Evolutionary conservation across 768 basidiomycete species (phyloP), one percentile per base, ranked within the genome.

Genomic region (Termitomyces sp.): DNA sequence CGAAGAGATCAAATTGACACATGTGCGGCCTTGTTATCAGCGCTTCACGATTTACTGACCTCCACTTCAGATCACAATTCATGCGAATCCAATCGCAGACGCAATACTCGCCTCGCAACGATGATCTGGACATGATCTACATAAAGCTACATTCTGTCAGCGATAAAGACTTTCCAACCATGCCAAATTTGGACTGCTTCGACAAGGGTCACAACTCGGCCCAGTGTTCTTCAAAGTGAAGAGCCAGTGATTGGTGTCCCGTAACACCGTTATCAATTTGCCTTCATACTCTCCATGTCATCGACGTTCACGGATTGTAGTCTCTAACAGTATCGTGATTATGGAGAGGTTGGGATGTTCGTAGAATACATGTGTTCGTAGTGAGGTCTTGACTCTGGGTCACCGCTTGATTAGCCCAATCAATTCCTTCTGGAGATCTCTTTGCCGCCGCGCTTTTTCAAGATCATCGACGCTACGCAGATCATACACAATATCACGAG

Each of bases 1-100:
- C 31, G 80, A 76, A 41, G 94, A 97, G 63, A 89, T 99, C 69
- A 91, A 84, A 66, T 70, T 97, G 57, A 82, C 81, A 25, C 79
- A 84, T 68, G 95, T 95, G 72, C 59, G 89, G 7, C 35, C 23
- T 15, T 66, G 27, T 18, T 41, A 22, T 40, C 53, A 15, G 39
- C 52, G 44, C 42, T 35, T 57, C 41, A 38, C 33, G 15, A 13
- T 50, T 29, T 45, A 52, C 35, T 31, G 27, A 50, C 38, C 35
- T 54, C n/a, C 9, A 22, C 31, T 46, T 38, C 66, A 92, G 90
- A 74, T 91, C 35, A 88, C 90, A 15, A 90, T 98, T 25, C 96
- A 98, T 67, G 88, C 95, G 23, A 98, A 98, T 68, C 96, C 96
- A 15, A 85, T 98, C 56, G 96, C 96, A 31, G 92, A 97, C 63